Base-by-base conservation (phyloP, 2,329 filamentous ascomycete species). In the Elsinoe arachidis region DNA sequence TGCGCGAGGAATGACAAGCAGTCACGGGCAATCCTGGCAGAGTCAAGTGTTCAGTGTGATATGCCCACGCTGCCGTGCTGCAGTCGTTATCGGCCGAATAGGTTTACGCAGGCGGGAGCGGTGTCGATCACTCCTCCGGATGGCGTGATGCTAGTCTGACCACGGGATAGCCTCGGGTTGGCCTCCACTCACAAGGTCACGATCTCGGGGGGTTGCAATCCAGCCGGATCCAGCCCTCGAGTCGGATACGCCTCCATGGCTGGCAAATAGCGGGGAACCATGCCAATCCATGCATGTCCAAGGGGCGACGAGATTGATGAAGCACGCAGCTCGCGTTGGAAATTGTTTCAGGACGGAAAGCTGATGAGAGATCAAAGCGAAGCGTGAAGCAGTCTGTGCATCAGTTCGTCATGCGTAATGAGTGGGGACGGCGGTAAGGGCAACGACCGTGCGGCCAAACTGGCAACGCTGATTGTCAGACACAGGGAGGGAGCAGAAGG, bases 401-500 rank as follows among this genome's bases (percentile, higher is more conserved):
- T 39, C 46, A 51, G 46, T 51, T 51, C 49, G 49, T 53, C 49
- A 35, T 53, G 26, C 34, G 49, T 53, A 14, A 38, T 34, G 49
- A 33, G 35, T 34, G n/a, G 26, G 26, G 46, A 37, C 33, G n/a
- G 46, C 46, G 46, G 46, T 37, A 51, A 51, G 15, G 46, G 46
- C 46, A 35, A 26, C 33, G 46, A 17, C 46, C 46, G 46, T 51
- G 46, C 46, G 46, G n/a, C 9, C 26, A 30, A 26, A 23, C 17
- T 23, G 5, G 46, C 46, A 51, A 51, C 46, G 46, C 26, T 51
- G 30, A 51, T 51, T 51, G 46, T 37, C 49, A 53, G 34, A 34
- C 17, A 53, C 49, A 19, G n/a, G 34, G 33, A 46, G 7, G 15
- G 30, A 17, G 26, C 5, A 17, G 46, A 30, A 51, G n/a, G 15